Conservation (phyloP, 257 asterid genomes). For the Handroanthus guayacan region DNA sequence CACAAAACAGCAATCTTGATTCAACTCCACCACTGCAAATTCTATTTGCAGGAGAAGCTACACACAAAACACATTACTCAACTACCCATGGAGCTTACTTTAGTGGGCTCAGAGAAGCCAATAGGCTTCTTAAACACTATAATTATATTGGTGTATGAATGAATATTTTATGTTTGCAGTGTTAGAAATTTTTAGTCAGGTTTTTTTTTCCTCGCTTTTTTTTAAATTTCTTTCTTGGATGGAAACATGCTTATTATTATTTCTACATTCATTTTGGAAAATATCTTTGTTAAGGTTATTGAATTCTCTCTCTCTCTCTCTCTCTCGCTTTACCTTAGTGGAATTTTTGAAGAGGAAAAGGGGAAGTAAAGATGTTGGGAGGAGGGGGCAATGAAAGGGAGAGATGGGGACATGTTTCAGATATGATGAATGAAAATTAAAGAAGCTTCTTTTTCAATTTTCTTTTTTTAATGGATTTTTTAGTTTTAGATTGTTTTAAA, state of each 20-base stretch:
- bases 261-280: conserved; percentile 41
- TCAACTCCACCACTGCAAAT: conserved; percentile 62
- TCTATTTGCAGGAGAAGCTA: conserved; percentile 92
- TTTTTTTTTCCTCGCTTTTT: not conserved
- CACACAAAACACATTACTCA: conserved; percentile 82
- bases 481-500: not conserved
- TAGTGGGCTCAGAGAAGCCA: conserved; percentile 93
- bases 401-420: conserved; percentile 38
- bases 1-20: conserved; percentile 34
- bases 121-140: conserved; percentile 82
- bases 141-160: conserved; percentile 44
- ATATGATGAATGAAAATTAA: conserved; percentile 31
- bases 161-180: conserved; percentile 40
- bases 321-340: not conserved
- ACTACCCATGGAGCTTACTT: conserved; percentile 94
- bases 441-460: conserved; percentile 31
- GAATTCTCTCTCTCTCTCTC: not conserved
- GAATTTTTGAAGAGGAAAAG: conserved; percentile 10
- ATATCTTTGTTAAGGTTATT: conserved; percentile 18
- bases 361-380: not conserved
- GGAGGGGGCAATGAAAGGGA: conserved; percentile 34
- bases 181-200: conserved; percentile 36
- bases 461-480: not conserved
- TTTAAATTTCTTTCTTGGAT: conserved; percentile 14
- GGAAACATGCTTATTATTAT: conserved; percentile 35